These are phyloP conservation scores for Termitomyces titanicus DNA, from an alignment of 768 basidiomycete species.

Conservation along the genomic window DNA sequence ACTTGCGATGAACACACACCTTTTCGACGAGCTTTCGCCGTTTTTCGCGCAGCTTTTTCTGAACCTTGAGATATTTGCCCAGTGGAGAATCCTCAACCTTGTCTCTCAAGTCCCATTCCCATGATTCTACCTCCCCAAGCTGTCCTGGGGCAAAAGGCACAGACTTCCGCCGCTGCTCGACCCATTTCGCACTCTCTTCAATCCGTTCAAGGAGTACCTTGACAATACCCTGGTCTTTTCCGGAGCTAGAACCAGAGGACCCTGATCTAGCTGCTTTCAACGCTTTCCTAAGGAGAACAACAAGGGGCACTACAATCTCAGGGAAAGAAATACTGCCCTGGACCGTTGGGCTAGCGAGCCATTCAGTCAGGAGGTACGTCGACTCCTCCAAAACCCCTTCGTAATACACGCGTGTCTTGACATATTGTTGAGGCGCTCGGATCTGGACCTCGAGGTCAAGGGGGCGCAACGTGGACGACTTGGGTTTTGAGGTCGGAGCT, in stretches of 20 bases:
- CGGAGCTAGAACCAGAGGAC: conserved; percentile 23
- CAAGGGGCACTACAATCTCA: conserved; percentile 80
- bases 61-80: conserved; percentile 76
- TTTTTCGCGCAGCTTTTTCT: conserved; percentile 78
- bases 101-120: conserved; percentile 59
- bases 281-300: conserved; percentile 66
- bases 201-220: conserved; percentile 84
- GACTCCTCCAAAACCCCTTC: conserved; percentile 85
- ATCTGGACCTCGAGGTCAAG: conserved; percentile 87
- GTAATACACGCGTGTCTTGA: conserved; percentile 80
- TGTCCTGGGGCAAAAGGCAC: conserved; percentile 77
- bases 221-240: conserved; percentile 58
- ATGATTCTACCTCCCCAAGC: conserved; percentile 63
- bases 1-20: conserved; percentile 39
- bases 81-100: conserved; percentile 72
- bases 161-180: conserved; percentile 63
- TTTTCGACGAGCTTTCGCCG: conserved; percentile 68
- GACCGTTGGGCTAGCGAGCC: conserved; percentile 66
- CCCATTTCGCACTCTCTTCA: conserved; percentile 81
- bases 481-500: conserved; percentile 63
- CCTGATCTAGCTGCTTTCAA: conserved; percentile 58
- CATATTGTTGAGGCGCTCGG: conserved; percentile 83
- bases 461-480: conserved; percentile 82
- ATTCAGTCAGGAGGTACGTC: conserved; percentile 74
- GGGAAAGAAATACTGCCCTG: conserved; percentile 92